Evolutionary conservation across 441 rosid species (phyloP).

Genomic region (Melianthus villosus): DNA sequence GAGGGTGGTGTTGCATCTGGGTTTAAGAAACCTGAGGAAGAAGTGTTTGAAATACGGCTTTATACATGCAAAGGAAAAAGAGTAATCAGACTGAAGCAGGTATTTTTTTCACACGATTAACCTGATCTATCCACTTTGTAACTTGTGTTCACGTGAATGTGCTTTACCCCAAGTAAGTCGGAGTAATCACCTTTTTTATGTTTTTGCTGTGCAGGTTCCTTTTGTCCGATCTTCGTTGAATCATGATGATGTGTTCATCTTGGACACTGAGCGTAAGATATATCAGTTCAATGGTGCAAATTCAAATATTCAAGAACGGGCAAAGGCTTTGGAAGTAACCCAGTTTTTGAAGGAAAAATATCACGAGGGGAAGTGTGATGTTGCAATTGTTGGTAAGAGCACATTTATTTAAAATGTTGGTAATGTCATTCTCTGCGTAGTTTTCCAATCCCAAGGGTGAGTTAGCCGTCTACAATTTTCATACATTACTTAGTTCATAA

Average conservation of each 20-base stretch:
- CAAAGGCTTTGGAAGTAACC: constrained; percentile 93
- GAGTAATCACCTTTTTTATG: background rate
- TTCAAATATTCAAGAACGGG: constrained; percentile 95
- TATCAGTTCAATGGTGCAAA: constrained; percentile 97
- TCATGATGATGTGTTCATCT: constrained; percentile 94
- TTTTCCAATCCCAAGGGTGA: background rate
- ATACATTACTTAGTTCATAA: background rate
- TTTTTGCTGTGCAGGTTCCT: constrained; percentile 46
- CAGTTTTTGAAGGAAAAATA: constrained; percentile 89
- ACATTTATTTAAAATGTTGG: constrained; percentile 8
- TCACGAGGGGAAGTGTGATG: constrained; percentile 72
- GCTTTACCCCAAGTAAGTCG: no score
- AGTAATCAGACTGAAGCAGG: constrained; percentile 86
- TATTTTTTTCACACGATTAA: constrained; percentile 10
- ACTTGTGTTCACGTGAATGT: no score
- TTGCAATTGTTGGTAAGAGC: constrained; percentile 92
- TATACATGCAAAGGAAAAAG: constrained; percentile 93
- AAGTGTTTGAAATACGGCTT: constrained; percentile 66
- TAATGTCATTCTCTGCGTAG: constrained; percentile 1
- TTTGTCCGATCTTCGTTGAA: constrained; percentile 83
- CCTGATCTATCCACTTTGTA: background rate
- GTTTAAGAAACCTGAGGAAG: constrained; percentile 67
- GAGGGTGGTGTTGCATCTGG: constrained; percentile 98
- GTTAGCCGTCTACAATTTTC: background rate
- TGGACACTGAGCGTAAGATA: constrained; percentile 67